Evolutionary conservation across 2,329 filamentous ascomycete genomes (phyloP).

Genomic region (Colletotrichum sp.): DNA sequence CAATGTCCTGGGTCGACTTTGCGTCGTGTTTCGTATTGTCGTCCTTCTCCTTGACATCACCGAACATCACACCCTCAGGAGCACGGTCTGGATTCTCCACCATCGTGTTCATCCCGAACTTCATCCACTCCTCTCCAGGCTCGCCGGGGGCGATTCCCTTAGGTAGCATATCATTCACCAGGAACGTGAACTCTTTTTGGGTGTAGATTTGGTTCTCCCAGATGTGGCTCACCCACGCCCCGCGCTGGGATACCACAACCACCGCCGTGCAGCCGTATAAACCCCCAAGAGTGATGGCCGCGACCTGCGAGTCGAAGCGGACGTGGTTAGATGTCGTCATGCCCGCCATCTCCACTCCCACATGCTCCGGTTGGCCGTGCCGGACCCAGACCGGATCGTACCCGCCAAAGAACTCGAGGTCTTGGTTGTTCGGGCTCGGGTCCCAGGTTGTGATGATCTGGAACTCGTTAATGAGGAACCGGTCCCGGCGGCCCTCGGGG

Average conservation of each 20-base stretch:
- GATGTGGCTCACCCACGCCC: background rate
- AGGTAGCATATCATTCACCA: background rate
- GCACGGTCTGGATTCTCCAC: background rate
- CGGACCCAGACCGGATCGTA: background rate
- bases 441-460: background rate
- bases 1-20: background rate
- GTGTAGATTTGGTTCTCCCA: background rate
- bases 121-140: background rate
- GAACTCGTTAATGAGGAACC: background rate
- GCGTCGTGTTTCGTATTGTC: background rate
- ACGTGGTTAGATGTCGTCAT: background rate
- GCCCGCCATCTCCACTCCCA: background rate
- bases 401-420: background rate
- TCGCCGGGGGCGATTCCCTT: background rate
- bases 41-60: background rate
- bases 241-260: background rate
- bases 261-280: background rate
- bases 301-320: background rate
- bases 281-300: background rate
- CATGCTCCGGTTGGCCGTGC: background rate
- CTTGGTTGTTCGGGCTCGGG: background rate
- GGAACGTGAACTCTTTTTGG: background rate
- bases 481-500: background rate
- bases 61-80: background rate
- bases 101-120: background rate